Evolutionary conservation across 2,329 filamentous ascomycete species (phyloP), one percentile per base, ranked within the genome.

Genomic region (Aspergillus hortae): DNA sequence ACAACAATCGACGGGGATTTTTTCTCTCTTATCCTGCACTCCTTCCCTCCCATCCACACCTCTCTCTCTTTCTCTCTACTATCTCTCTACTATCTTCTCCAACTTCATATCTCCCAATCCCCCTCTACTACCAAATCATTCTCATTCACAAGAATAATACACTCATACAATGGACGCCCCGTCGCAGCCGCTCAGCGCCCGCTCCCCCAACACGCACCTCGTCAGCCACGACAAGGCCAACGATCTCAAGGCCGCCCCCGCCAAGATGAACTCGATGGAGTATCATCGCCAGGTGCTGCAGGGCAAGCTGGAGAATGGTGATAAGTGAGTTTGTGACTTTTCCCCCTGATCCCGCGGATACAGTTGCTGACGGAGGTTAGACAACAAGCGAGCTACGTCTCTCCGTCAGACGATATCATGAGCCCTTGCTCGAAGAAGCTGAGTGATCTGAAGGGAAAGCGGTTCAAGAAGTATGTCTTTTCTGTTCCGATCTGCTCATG

Each of bases 381-480:
- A 64, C 53, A 64, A 58, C 57, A 65, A 46, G 63, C 65, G 41
- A 67, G 68, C 42, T 78, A 78, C 56, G 67, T 78, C 52, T 78
- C 75, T 33, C 76, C 76, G 0, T 77, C 75, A 4, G 76, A 79
- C 57, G 72, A 74, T 36, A 74, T 79, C 46, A 75, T 77, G 70
- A 77, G 74, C 46, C 76, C 76, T 3, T 77, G 75, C 53, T 77
- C 75, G 25, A 76, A 77, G 68, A 79, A 78, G 49, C 50, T 79
- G 62, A 76, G 71, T 47, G 72, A 77, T 51, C 63, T 78, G 49
- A 79, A 79, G 68, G 72, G 73, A 35, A 77, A 77, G 69, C 69
- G 74, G 23, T 77, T 77, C 51, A 74, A 74, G 61, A 77, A 73
- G 74, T 76, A 66, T 46, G 66, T 61, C 6, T 33, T n/a, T 1